Conservation (phyloP, 2,329 filamentous ascomycete species). For the Tolypocladium album region DNA sequence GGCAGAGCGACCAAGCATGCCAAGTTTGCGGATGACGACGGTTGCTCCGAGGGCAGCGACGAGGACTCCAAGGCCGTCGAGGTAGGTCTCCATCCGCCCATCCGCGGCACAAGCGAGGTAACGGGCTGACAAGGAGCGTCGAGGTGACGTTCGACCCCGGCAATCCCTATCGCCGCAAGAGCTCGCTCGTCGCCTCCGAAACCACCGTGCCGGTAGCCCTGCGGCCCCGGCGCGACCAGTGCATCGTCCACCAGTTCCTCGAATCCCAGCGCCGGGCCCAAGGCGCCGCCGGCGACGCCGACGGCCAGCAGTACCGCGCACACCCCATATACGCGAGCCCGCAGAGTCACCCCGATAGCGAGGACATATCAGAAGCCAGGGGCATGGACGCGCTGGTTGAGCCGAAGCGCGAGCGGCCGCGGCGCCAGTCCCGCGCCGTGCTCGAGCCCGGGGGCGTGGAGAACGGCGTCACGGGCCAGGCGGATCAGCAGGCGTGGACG, state of each 20-base stretch:
- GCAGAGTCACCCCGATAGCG: conserved; percentile 6
- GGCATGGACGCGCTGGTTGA: conserved; percentile 12
- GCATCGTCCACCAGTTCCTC: conserved; percentile 55
- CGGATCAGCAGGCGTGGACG: conserved; percentile 46
- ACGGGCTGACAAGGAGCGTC: not conserved
- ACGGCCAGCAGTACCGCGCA: conserved; percentile 15
- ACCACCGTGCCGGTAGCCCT: conserved; percentile 20
- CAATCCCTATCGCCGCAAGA: conserved; percentile 54
- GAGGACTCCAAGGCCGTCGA: conserved; percentile 37
- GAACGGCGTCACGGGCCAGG: conserved; percentile 35
- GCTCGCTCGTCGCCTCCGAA: conserved; percentile 48
- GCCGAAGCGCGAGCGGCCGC: conserved; percentile 7
- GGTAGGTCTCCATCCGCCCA: conserved; percentile 19
- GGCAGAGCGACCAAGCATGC: conserved; percentile 9
- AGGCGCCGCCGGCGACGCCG: conserved; percentile 14
- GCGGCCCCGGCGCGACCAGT: conserved; percentile 35
- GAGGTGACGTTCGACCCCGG: conserved; percentile 53
- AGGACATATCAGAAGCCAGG: conserved; percentile 7
- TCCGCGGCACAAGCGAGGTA: not conserved
- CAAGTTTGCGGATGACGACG: conserved; percentile 15
- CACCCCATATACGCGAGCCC: conserved; percentile 15
- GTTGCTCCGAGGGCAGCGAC: conserved; percentile 34
- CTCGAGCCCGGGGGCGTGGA: conserved; percentile 30
- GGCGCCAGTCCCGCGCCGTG: conserved; percentile 14
- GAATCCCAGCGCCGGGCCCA: conserved; percentile 39